phyloP scores from a whole-genome alignment of 78 protist species.

The Polysphondylium violaceum region DNA sequence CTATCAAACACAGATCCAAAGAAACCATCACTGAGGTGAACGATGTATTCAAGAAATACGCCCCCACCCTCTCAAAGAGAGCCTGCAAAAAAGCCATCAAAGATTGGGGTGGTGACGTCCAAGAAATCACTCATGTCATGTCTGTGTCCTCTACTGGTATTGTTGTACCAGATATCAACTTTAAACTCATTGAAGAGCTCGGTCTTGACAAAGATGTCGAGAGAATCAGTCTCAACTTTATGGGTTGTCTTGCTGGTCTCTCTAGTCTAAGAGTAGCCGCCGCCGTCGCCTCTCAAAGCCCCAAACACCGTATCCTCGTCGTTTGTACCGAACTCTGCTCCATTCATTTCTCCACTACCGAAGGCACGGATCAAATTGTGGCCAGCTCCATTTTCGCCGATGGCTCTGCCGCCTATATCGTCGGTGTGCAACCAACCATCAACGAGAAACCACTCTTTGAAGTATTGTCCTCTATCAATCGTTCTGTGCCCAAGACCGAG shows the following conservation, averaged over 20 bases:
- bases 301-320: conserved; percentile 42
- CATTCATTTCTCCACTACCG: conserved; percentile 27
- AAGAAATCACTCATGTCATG: conserved; percentile 51
- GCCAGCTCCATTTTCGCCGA: conserved; percentile 59
- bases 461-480: conserved; percentile 18
- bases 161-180: conserved; percentile 60
- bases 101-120: conserved; percentile 64
- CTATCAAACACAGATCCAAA: conserved; percentile 3
- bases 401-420: conserved; percentile 67
- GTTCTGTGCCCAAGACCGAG: conserved; percentile 33
- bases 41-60: neutral
- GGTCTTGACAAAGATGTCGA: conserved; percentile 41
- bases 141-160: conserved; percentile 53
- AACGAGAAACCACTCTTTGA: conserved; percentile 56
- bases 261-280: conserved; percentile 28
- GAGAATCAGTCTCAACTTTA: conserved; percentile 39
- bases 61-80: conserved; percentile 1
- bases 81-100: conserved; percentile 40
- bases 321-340: conserved; percentile 74
- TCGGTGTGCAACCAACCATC: conserved; percentile 32
- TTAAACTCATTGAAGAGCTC: conserved; percentile 14
- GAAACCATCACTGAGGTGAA: conserved; percentile 52
- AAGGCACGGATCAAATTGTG: conserved; percentile 42
- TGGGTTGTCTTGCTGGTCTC: conserved; percentile 73
- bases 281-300: neutral